Evolutionary conservation across 306 rosid genomes (phyloP), one percentile per base, ranked within the genome.

Genomic region (Acacia confusa): DNA sequence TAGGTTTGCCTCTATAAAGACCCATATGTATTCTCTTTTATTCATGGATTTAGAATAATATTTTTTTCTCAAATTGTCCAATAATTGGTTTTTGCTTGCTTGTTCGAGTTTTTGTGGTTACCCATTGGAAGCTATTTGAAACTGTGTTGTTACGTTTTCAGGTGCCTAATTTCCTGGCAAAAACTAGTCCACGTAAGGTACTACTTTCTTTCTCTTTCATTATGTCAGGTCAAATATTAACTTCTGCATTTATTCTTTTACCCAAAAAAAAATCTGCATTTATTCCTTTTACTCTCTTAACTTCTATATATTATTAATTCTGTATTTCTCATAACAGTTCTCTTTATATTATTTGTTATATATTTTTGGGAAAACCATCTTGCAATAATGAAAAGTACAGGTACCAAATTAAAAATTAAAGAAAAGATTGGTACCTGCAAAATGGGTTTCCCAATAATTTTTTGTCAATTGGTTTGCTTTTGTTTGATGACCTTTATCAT

Each of bases 181-280:
- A 91, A 84, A 79, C 82, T 69, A 87, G 97, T 69, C 91, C 86
- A 78, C 97, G 86, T 72, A 95, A 93, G 99, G 99, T 93, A 87
- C 53, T 53, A 55, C 47, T 69, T 10, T 57, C 64, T 75, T 83
- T 52, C 71, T 32, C 80, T 75, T 78, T 34, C 66, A 65, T 80
- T 73, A 79, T 44, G 48, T 24, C 45, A 77, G 64, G 67, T 82
- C 52, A 50, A 47, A 57, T 71, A 32, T 43, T 58, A 78, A 47
- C 76, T 70, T 73, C 32, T 53, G 63, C 12, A 9, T 40, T 30
- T 68, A 67, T 77, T 63, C 40, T 52, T 7, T 52, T n/a, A 52
- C 58, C 22, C 7, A 5, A 6, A 52, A 19, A 48, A 52, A 52
- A 17, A 19, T 50, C 55, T 52, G 7, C 22, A 52, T 52, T n/a